Percentiles rank a stretch among this genome's conserved stretches.
These are phyloP conservation scores for Penicillium corylophilum DNA, from an alignment of 2,329 filamentous ascomycete species.

Conservation along the genomic window DNA sequence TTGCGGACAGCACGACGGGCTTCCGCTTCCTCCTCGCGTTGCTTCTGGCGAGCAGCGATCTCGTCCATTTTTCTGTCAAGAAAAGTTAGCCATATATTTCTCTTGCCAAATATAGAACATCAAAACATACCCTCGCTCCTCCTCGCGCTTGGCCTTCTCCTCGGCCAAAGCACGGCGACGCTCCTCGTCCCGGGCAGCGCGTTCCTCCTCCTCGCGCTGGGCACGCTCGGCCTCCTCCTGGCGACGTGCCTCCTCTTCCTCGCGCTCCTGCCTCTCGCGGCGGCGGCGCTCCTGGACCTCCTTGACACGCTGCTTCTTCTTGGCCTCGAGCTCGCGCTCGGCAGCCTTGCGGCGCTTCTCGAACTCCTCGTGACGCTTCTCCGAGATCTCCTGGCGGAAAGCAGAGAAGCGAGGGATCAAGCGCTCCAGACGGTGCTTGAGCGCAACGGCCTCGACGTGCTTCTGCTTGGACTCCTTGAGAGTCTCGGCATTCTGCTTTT, in stretches of 20 bases:
- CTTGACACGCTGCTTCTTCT: conserved; percentile 83
- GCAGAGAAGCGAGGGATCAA: conserved; percentile 80
- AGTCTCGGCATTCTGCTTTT: conserved; percentile 73
- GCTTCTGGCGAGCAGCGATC: conserved; percentile 64
- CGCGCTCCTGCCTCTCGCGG: conserved; percentile 77
- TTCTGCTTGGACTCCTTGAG: conserved; percentile 78
- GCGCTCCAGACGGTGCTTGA: conserved; percentile 87
- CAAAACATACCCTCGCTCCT: conserved; percentile 56
- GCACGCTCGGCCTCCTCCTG: conserved; percentile 84
- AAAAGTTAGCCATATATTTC: conserved; percentile 34
- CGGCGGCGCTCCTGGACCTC: conserved; percentile 81
- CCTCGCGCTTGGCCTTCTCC: conserved; percentile 62
- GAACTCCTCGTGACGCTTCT: conserved; percentile 90
- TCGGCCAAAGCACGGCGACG: conserved; percentile 71
- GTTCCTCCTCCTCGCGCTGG: conserved; percentile 81
- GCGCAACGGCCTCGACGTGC: conserved; percentile 86
- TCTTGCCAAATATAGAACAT: neutral
- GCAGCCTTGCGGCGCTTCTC: conserved; percentile 90
- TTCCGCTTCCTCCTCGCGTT: conserved; percentile 85
- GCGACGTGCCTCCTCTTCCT: conserved; percentile 75
- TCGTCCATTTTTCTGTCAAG: conserved; percentile 60
- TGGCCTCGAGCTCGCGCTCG: conserved; percentile 87
- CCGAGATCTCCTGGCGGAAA: conserved; percentile 78
- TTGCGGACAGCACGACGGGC: conserved; percentile 69
- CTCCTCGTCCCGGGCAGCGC: conserved; percentile 74